Evolutionary conservation across 148 eudicot species (phyloP), one percentile per base, ranked within the genome.

Genomic region (Limonium bicolor): DNA sequence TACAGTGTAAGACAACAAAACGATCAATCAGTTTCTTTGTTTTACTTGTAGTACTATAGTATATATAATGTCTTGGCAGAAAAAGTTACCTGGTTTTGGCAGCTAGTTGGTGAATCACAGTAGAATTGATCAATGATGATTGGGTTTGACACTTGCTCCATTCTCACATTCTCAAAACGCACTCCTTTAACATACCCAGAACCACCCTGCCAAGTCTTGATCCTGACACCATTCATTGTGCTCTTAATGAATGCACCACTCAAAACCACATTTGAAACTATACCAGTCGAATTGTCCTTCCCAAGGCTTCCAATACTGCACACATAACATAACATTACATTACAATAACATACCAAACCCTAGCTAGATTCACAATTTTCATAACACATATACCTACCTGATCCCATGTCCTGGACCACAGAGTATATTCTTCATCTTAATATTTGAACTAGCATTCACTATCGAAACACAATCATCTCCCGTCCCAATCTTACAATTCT

Each of bases 301-400:
- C 99, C 99, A 32, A 90, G 95, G 68, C 99, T 90, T 59, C 99
- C 99, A 39, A 90, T 90, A 71, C 95, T 90, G 82, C 49, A n/a
- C n/a, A n/a, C n/a, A n/a, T n/a, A n/a, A n/a, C n/a, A n/a, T n/a
- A n/a, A n/a, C n/a, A n/a, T n/a, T n/a, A n/a, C n/a, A n/a, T n/a
- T n/a, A n/a, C n/a, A n/a, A n/a, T n/a, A n/a, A n/a, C n/a, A n/a
- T n/a, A n/a, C n/a, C n/a, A n/a, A n/a, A n/a, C n/a, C n/a, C n/a
- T n/a, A n/a, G n/a, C n/a, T n/a, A n/a, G n/a, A n/a, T 10, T 16
- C 14, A 16, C 37, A 10, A 10, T 10, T 3, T 10, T 38, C 20
- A 4, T 12, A 33, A 35, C 26, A 18, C 41, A 34, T 35, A 51
- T 10, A 13, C 16, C 26, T 69, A 82, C 93, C 93, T 82, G 49